Evolutionary conservation across 2,329 filamentous ascomycete species (phyloP).

Genomic region (Epichloe gansuensis): DNA sequence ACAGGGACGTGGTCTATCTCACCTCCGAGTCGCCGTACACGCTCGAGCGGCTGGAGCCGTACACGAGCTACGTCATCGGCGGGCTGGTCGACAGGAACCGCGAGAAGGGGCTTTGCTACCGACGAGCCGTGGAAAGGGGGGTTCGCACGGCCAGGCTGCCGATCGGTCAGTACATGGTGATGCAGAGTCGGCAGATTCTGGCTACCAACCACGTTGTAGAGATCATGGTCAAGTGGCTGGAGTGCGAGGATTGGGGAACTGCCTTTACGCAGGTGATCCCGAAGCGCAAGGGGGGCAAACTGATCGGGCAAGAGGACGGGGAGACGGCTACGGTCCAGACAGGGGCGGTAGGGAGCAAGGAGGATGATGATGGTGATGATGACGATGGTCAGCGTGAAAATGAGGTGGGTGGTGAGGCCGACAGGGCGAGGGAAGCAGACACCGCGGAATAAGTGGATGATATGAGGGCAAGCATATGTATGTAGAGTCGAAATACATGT

Average conservation of each 20-base stretch:
- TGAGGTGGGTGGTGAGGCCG: background rate
- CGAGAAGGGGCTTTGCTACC: constrained; percentile 89
- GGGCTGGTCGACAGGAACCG: constrained; percentile 93
- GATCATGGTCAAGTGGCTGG: constrained; percentile 90
- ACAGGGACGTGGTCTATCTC: constrained; percentile 61
- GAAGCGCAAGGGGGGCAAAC: constrained; percentile 68
- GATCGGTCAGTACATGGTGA: constrained; percentile 89
- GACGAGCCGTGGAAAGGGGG: constrained; percentile 58
- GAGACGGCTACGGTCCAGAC: constrained; percentile 11
- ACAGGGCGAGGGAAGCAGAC: background rate
- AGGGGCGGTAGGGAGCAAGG: constrained; percentile 15
- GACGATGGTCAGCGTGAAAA: constrained; percentile 3
- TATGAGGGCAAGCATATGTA: background rate
- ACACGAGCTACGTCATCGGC: constrained; percentile 85
- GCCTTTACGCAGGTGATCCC: constrained; percentile 85
- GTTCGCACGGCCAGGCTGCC: constrained; percentile 81
- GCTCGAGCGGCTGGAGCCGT: constrained; percentile 68
- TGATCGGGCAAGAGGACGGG: constrained; percentile 33
- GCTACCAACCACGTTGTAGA: constrained; percentile 94
- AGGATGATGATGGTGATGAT: constrained; percentile 13
- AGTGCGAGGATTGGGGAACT: constrained; percentile 79
- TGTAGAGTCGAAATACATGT: background rate
- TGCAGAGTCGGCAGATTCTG: constrained; percentile 74
- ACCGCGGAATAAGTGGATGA: background rate
- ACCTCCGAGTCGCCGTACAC: constrained; percentile 84